Conservation (phyloP, 225 moss, liverwort and hornwort genomes). For the Thuidium tamariscinum region DNA sequence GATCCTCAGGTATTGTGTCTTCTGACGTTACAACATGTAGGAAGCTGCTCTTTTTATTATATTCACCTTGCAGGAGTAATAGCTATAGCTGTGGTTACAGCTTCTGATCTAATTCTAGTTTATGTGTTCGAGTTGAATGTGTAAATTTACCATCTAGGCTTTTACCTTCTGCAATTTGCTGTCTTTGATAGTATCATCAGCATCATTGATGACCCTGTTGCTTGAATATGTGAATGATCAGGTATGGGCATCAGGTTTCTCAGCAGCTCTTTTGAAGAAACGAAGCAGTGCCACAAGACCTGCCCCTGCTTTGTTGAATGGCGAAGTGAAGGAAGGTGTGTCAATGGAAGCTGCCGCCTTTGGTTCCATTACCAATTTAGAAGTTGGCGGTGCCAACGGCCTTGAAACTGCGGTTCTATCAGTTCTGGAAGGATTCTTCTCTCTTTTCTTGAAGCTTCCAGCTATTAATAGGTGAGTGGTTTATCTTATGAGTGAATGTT, state of each 20-base stretch:
- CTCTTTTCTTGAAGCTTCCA: conserved; percentile 76
- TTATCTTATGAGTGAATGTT: background rate
- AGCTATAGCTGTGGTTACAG: background rate
- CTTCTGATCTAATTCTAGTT: background rate
- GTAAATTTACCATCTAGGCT: background rate
- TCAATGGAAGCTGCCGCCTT: conserved; percentile 13
- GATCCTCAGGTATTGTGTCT: conserved; percentile 53
- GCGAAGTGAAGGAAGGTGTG: conserved; percentile 28
- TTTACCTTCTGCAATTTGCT: background rate
- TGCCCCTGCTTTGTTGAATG: conserved; percentile 10
- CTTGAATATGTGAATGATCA: background rate
- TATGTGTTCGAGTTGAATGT: background rate
- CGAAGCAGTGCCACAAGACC: conserved; percentile 47
- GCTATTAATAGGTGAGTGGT: conserved; percentile 41
- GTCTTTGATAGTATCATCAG: background rate
- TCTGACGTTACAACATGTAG: background rate
- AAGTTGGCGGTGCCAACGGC: conserved; percentile 34
- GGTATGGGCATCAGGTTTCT: conserved; percentile 95
- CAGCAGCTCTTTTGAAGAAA: conserved; percentile 85
- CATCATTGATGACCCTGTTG: background rate
- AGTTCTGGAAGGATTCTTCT: conserved; percentile 79
- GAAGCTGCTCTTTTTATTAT: background rate
- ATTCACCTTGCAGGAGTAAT: background rate
- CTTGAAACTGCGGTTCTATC: conserved; percentile 64
- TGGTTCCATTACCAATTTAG: conserved; percentile 23